Base-by-base conservation (phyloP, 2,329 filamentous ascomycete species). In the Lachnellula subtilissima region DNA sequence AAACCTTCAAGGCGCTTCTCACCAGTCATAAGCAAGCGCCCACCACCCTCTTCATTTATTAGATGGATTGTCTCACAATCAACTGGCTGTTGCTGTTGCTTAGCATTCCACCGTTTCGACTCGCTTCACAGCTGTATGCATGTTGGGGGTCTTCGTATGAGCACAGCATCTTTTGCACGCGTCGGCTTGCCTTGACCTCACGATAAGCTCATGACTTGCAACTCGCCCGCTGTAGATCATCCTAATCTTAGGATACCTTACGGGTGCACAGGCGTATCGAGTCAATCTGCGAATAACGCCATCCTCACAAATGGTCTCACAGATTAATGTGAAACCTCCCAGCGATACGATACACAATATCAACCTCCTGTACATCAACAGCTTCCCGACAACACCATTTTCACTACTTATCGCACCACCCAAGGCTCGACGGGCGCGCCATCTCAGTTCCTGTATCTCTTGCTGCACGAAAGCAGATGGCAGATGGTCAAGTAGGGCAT, bases 11-110 rank as follows among this genome's bases (percentile, higher is more conserved):
- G n/a, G n/a, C 11, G 22, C 37, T 17, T 40, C 37, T 40, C 37
- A 50, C 62, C 59, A 58, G 62, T 65, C 61, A 62, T 48, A 19
- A 48, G 7, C 55, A 62, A 22, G 46, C 60, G 58, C 63, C 58
- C 56, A 58, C 59, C 61, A 56, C 63, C 60, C 53, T 51, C 56
- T 36, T 52, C 37, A 25, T 39, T 43, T 23, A 50, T 22, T 35
- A 17, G 48, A 50, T 11, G 32, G 17, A 19, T 37, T 11, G 32
- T 23, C 14, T 23, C 14, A 36, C 25, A 39, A 50, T 46, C 42
- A n/a, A 59, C 58, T 56, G 56, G 56, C 48, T 56, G 25, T 12
- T 17, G 45, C n/a, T 12, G 5, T 28, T 35, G 55, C 50, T 57
- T 57, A 47, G 40, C 48, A 32, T 55, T 22, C 36, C 54, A 54